Conservation (phyloP, 1,139 yeast species). For the Debaryomyces coudertii region DNA sequence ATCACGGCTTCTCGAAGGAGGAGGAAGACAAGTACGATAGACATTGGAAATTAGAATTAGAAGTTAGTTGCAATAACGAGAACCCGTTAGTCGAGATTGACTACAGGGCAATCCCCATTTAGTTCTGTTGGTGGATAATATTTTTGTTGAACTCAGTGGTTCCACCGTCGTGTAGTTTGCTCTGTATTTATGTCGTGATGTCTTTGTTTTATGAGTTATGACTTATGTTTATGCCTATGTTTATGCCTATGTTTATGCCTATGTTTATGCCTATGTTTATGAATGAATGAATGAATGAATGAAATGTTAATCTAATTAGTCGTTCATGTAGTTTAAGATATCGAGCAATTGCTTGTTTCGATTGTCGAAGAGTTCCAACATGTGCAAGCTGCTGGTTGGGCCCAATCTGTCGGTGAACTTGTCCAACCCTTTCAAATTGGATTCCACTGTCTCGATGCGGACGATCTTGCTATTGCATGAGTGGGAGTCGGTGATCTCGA, state of each 20-base stretch:
- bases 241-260: not conserved
- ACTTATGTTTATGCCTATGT: not conserved
- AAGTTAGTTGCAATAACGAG: conserved; percentile 60
- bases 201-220: conserved; percentile 2
- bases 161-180: not conserved
- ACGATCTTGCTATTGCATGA: conserved; percentile 1
- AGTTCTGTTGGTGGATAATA: not conserved
- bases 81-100: conserved; percentile 64
- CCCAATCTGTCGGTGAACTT: not conserved
- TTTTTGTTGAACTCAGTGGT: not conserved
- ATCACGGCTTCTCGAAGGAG: conserved; percentile 55
- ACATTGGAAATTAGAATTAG: conserved; percentile 61
- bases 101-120: conserved; percentile 49
- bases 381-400: not conserved
- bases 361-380: conserved; percentile 11
- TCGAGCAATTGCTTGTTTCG: conserved; percentile 10
- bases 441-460: conserved; percentile 4
- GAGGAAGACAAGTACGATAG: conserved; percentile 50
- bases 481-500: conserved; percentile 1
- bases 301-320: not conserved
- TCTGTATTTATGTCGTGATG: not conserved
- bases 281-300: not conserved
- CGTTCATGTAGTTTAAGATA: conserved; percentile 3
- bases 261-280: conserved; percentile 1
- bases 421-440: conserved; percentile 8